These are phyloP conservation scores for Hypomyces perniciosus DNA, from an alignment of 2,329 filamentous ascomycete species.

Conservation along the genomic window DNA sequence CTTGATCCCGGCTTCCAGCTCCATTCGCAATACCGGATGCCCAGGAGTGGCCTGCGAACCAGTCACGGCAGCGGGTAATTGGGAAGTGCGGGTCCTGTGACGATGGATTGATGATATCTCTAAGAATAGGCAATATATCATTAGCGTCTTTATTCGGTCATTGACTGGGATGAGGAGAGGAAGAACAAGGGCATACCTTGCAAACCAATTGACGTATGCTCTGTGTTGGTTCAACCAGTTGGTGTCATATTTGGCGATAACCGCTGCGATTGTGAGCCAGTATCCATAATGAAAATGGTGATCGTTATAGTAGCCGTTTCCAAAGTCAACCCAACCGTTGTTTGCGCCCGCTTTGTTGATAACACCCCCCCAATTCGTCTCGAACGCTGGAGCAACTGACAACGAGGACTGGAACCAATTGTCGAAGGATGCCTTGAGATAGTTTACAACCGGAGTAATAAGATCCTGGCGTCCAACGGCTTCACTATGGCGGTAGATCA, in stretches of 20 bases:
- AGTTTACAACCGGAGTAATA: slow-evolving; percentile 15
- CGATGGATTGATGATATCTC: slow-evolving; percentile 23
- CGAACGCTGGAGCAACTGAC: slow-evolving; percentile 16
- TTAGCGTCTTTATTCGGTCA: neutral
- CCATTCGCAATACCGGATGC: slow-evolving; percentile 22
- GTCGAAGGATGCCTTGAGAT: slow-evolving; percentile 19
- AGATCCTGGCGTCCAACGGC: slow-evolving; percentile 17
- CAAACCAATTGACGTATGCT: slow-evolving; percentile 22
- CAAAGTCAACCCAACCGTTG: slow-evolving; percentile 20
- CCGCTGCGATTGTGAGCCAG: slow-evolving; percentile 20
- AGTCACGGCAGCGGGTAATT: slow-evolving; percentile 21
- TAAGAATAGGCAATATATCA: neutral
- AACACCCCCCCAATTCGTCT: slow-evolving; percentile 21
- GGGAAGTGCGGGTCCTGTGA: slow-evolving; percentile 23
- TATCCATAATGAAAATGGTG: slow-evolving; percentile 27
- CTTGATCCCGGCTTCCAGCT: slow-evolving; percentile 22
- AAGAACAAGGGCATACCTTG: slow-evolving; percentile 10
- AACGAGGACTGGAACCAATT: slow-evolving; percentile 19
- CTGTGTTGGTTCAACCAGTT: slow-evolving; percentile 19
- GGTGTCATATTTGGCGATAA: slow-evolving; percentile 20
- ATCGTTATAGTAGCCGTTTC: slow-evolving; percentile 25
- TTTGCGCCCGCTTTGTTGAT: slow-evolving; percentile 17
- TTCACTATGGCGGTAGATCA: slow-evolving; percentile 14
- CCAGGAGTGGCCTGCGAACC: slow-evolving; percentile 25
- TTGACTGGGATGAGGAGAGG: neutral